Percentiles rank a stretch among this genome's conserved stretches.
Evolutionary conservation across 2,329 filamentous ascomycete species (phyloP).

Genomic region (Cercospora sojina): DNA sequence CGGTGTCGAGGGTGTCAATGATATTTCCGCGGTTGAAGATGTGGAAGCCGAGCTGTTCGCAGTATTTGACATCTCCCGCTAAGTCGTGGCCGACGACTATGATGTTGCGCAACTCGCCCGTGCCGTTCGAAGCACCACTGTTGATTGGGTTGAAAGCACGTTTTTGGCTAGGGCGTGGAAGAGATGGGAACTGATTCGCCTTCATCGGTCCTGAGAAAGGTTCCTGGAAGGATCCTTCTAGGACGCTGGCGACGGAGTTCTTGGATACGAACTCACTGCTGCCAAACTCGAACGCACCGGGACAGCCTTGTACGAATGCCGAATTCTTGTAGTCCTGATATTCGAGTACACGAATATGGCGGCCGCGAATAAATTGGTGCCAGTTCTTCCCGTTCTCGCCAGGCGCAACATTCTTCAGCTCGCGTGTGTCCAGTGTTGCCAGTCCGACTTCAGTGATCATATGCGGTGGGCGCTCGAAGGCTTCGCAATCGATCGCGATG

Average conservation of each 20-base stretch:
- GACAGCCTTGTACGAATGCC: conserved; percentile 68
- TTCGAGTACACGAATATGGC: conserved; percentile 77
- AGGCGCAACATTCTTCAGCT: conserved; percentile 57
- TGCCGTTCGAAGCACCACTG: neutral
- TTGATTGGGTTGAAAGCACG: neutral
- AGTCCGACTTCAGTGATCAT: conserved; percentile 84
- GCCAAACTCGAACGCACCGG: conserved; percentile 73
- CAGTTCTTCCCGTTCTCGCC: conserved; percentile 65
- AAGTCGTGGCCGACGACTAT: conserved; percentile 79
- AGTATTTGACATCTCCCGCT: conserved; percentile 64
- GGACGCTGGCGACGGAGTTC: conserved; percentile 45
- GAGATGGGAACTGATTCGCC: neutral
- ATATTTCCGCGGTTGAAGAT: conserved; percentile 55
- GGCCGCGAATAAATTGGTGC: conserved; percentile 63
- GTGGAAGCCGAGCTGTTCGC: conserved; percentile 65
- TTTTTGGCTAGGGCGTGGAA: neutral
- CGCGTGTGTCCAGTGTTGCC: conserved; percentile 71
- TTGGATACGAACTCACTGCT: conserved; percentile 56
- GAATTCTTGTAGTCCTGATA: conserved; percentile 64
- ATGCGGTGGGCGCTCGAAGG: conserved; percentile 65
- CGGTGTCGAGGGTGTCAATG: conserved; percentile 61
- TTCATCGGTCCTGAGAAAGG: conserved; percentile 48
- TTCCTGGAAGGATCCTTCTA: conserved; percentile 58
- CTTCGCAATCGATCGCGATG: conserved; percentile 78
- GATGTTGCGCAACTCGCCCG: conserved; percentile 55